Conservation (phyloP, 1,284 basidiomycete genomes). For the Malassezia brasiliensis region DNA sequence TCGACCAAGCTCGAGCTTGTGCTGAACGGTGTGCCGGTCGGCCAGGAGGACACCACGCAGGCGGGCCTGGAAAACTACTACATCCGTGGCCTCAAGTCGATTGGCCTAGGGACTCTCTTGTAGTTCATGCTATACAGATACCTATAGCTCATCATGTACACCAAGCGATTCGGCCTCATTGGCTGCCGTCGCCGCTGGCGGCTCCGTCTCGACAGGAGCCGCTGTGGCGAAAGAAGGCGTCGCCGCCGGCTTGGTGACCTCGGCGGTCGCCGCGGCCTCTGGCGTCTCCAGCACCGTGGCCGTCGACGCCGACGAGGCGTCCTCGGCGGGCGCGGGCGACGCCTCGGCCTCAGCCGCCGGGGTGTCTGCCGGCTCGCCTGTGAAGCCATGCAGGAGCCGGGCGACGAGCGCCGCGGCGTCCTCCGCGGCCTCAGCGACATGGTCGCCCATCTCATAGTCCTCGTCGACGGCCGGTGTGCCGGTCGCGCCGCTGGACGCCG, state of each 20-base stretch:
- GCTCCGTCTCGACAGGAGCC: background rate
- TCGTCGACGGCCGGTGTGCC: background rate
- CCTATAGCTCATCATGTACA: conserved; percentile 5
- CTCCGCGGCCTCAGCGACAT: background rate
- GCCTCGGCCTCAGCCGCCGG: background rate
- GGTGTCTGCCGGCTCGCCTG: background rate
- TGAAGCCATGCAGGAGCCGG: background rate
- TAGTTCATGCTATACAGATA: background rate
- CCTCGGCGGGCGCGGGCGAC: background rate
- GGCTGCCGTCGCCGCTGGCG: background rate
- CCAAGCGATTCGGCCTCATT: background rate
- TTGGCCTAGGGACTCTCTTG: conserved; percentile 24
- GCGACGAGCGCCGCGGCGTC: background rate
- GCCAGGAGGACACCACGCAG: conserved; percentile 37
- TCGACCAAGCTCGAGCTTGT: conserved; percentile 40
- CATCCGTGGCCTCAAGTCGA: conserved; percentile 41
- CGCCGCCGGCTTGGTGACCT: background rate
- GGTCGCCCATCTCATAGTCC: background rate
- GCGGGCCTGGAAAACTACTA: conserved; percentile 42
- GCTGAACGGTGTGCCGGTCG: conserved; percentile 37
- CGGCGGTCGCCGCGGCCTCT: background rate
- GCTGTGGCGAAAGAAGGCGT: background rate
- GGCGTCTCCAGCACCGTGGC: no score
- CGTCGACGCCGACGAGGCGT: background rate
- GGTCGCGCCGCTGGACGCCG: background rate